These are phyloP conservation scores for Leccinum subfulvum DNA, from an alignment of 1,284 basidiomycete genomes.

Conservation along the genomic window DNA sequence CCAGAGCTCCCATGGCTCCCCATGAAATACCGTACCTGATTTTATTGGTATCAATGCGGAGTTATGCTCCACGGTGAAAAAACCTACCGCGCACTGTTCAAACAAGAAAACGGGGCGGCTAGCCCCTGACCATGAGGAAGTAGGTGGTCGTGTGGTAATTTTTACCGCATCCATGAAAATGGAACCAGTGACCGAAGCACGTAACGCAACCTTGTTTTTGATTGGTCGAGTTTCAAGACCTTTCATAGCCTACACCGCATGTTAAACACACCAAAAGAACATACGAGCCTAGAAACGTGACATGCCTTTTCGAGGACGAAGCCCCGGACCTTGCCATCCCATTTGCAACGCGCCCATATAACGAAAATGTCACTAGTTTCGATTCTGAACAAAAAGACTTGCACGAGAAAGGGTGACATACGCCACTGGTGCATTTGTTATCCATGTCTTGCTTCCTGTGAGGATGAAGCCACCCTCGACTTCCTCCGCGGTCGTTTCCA, in stretches of 20 bases:
- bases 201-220: slow-evolving; percentile 90
- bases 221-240: slow-evolving; percentile 88
- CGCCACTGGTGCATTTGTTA: slow-evolving; percentile 88
- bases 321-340: slow-evolving; percentile 90
- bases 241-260: slow-evolving; percentile 59
- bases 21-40: slow-evolving; percentile 83
- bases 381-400: slow-evolving; percentile 4
- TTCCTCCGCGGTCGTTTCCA: slow-evolving; percentile 92
- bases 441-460: slow-evolving; percentile 96
- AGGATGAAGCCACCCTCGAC: slow-evolving; percentile 82
- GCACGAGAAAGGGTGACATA: slow-evolving; percentile 40
- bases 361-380: slow-evolving; percentile 75
- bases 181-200: slow-evolving; percentile 89
- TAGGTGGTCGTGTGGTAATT: slow-evolving; percentile 67
- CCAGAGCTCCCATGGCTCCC: slow-evolving; percentile 93
- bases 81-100: slow-evolving; percentile 79
- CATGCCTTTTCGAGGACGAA: slow-evolving; percentile 86
- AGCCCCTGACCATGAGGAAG: slow-evolving; percentile 78
- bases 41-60: slow-evolving; percentile 2
- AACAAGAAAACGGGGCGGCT: slow-evolving; percentile 83
- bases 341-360: slow-evolving; percentile 93
- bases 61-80: background rate
- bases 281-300: background rate
- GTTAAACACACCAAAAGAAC: background rate
- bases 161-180: slow-evolving; percentile 89